Conservation (phyloP, 805 yeast genomes). For the Candida ascalaphidarum region DNA sequence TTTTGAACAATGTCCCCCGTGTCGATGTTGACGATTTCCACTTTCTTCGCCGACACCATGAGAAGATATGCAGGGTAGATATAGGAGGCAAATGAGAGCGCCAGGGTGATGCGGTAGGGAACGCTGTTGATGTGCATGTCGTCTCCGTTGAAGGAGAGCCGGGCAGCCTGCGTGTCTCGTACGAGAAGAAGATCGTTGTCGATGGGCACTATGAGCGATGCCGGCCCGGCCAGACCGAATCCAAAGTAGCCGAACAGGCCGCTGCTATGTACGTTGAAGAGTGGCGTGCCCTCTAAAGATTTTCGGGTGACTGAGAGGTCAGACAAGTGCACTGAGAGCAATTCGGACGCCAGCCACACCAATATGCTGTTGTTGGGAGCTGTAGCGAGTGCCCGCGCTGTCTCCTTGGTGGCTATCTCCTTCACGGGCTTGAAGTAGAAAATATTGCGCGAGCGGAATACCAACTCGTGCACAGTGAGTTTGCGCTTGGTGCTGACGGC, state of each 20-base stretch:
- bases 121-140: conserved; percentile 7
- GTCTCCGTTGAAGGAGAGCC: conserved; percentile 5
- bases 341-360: conserved; percentile 17
- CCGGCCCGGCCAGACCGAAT: conserved; percentile 20
- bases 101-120: conserved; percentile 12
- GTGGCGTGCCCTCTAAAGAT: conserved; percentile 12
- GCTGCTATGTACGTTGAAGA: conserved; percentile 11
- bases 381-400: conserved; percentile 13
- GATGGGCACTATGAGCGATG: conserved; percentile 12
- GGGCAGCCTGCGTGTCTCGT: conserved; percentile 24
- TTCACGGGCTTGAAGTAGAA: conserved; percentile 14
- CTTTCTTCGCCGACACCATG: conserved; percentile 18
- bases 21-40: conserved; percentile 26
- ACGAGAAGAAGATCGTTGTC: conserved; percentile 13
- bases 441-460: conserved; percentile 21
- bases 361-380: conserved; percentile 8
- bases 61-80: conserved; percentile 26
- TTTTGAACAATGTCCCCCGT: conserved; percentile 28
- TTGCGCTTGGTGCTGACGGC: conserved; percentile 22
- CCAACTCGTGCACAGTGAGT: conserved; percentile 16
- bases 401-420: conserved; percentile 22
- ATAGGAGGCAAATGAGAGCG: conserved; percentile 17
- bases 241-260: conserved; percentile 33
- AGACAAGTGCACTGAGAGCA: conserved; percentile 10
- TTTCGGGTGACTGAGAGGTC: conserved; percentile 10